Evolutionary conservation across 2,329 filamentous ascomycete species (phyloP).

Genomic region (Chrysosporium keratinophilum): DNA sequence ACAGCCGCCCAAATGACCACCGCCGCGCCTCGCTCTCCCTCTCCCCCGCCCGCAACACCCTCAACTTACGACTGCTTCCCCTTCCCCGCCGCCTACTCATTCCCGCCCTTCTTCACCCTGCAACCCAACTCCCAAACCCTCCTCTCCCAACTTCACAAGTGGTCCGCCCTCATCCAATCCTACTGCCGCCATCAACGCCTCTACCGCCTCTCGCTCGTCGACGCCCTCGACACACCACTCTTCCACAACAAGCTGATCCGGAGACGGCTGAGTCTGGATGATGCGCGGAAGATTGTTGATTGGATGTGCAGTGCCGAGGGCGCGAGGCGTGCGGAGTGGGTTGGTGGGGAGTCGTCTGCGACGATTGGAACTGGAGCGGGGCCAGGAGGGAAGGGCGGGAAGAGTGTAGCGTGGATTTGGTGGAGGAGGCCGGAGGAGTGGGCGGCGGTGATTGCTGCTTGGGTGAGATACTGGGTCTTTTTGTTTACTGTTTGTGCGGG

Average conservation of each 20-base stretch:
- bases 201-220: constrained; percentile 61
- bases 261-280: constrained; percentile 41
- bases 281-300: constrained; percentile 45
- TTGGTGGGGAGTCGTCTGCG: constrained; percentile 37
- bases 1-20: neutral
- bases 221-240: constrained; percentile 48
- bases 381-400: constrained; percentile 22
- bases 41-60: neutral
- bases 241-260: constrained; percentile 42
- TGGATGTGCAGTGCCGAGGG: constrained; percentile 47
- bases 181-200: constrained; percentile 72
- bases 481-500: constrained; percentile 22
- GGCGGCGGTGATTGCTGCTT: constrained; percentile 66
- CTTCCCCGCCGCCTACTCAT: constrained; percentile 37
- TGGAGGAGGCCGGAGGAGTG: constrained; percentile 87
- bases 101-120: constrained; percentile 46
- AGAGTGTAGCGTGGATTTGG: constrained; percentile 60
- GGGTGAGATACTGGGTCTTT: constrained; percentile 38
- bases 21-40: neutral
- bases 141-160: constrained; percentile 57
- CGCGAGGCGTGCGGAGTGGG: constrained; percentile 50
- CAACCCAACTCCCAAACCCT: constrained; percentile 39
- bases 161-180: constrained; percentile 71
- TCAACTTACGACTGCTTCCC: constrained; percentile 24
- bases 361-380: too few species aligned